Evolutionary conservation across 2,329 filamentous ascomycete genomes (phyloP).

Genomic region (Pestalotiopsis sp.): DNA sequence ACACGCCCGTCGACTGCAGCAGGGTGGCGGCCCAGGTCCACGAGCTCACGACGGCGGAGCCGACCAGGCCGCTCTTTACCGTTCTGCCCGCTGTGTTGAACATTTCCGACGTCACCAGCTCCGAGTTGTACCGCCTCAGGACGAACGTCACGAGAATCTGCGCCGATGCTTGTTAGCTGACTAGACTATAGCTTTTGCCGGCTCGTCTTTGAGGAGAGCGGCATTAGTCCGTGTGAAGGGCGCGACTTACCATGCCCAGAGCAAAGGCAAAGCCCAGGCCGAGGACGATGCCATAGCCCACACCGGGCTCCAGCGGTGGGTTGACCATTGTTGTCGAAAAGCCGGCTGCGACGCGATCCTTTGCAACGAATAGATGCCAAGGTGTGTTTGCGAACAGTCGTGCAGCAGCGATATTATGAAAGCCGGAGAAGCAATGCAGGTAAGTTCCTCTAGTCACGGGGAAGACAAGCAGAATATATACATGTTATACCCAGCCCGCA

Average conservation of each 20-base stretch:
- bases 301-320: slow-evolving; percentile 56
- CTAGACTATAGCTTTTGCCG: slow-evolving; percentile 57
- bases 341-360: not conserved
- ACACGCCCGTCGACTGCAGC: slow-evolving; percentile 78
- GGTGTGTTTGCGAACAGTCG: not conserved
- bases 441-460: not conserved
- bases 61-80: slow-evolving; percentile 86
- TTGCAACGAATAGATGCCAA: not conserved
- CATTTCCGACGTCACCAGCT: slow-evolving; percentile 89
- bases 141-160: slow-evolving; percentile 32
- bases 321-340: slow-evolving; percentile 23
- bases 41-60: slow-evolving; percentile 85
- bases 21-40: slow-evolving; percentile 93
- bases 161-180: not conserved
- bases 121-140: slow-evolving; percentile 46
- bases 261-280: slow-evolving; percentile 76
- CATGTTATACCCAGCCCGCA: not conserved
- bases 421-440: not conserved
- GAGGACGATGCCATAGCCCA: slow-evolving; percentile 78
- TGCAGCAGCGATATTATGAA: not conserved
- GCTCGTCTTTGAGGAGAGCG: slow-evolving; percentile 42
- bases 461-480: not conserved
- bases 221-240: not conserved
- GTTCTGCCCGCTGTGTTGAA: slow-evolving; percentile 87
- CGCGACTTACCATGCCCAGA: slow-evolving; percentile 59